Conservation (phyloP, 345 rosid genomes). For the Trapa incisa region DNA sequence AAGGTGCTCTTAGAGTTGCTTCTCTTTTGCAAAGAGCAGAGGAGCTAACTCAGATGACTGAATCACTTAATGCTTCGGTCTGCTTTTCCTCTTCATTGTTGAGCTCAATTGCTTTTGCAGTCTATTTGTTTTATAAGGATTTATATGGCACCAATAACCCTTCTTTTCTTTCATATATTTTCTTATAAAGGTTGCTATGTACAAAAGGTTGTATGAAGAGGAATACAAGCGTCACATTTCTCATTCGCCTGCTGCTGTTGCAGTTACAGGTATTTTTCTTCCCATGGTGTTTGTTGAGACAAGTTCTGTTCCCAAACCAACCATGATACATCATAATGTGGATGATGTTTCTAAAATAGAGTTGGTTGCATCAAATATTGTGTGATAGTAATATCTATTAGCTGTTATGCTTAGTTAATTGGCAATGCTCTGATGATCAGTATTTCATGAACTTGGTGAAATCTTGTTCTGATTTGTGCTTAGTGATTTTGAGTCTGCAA, state of each 20-base stretch:
- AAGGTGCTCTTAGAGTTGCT: constrained; percentile 74
- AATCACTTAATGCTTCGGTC: constrained; percentile 84
- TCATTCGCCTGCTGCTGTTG: constrained; percentile 25
- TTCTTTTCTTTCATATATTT: not conserved
- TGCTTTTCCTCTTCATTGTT: constrained; percentile 10
- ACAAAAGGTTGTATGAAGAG: constrained; percentile 83
- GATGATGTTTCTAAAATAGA: not conserved
- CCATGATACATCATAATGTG: not conserved
- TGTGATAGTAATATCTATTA: not conserved
- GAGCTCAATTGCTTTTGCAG: not conserved
- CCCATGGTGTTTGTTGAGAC: not conserved
- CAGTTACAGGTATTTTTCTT: constrained; percentile 33
- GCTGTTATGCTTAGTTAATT: not conserved
- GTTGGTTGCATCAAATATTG: not conserved
- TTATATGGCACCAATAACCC: not conserved
- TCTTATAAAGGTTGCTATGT: constrained; percentile 66
- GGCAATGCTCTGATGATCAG: not conserved
- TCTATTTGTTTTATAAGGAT: constrained; percentile 1
- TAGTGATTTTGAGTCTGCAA: not conserved
- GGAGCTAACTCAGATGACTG: constrained; percentile 84
- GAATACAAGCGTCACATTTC: constrained; percentile 59
- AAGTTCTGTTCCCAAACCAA: not conserved
- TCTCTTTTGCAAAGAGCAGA: constrained; percentile 77
- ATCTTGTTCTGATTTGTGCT: not conserved
- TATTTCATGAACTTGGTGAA: not conserved